These are phyloP conservation scores for Chlorella sp. DNA, from an alignment of 139 green algal species.

Conservation along the genomic window DNA sequence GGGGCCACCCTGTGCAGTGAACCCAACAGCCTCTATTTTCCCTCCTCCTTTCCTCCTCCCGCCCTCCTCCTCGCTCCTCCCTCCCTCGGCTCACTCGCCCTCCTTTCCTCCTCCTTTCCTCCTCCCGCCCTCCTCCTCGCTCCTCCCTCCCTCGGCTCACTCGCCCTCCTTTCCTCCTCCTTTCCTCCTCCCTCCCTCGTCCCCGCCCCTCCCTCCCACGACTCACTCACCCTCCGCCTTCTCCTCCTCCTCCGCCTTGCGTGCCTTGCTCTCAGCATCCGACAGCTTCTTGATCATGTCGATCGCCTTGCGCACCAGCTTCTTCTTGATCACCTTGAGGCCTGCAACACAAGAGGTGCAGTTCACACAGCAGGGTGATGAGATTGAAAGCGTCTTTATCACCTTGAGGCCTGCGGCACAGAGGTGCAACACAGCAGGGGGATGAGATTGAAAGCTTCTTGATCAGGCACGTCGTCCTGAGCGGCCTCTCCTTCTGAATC, in stretches of 20 bases:
- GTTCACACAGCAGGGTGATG: background rate
- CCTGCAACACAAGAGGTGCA: background rate
- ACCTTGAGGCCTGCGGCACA: background rate
- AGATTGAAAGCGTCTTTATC: background rate
- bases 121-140: no score
- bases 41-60: no score
- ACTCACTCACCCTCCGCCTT: conserved; percentile 40
- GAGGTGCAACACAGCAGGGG: background rate
- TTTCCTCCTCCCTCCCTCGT: no score
- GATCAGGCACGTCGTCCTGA: no score
- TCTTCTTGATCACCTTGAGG: conserved; percentile 99
- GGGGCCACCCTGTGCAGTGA: no score
- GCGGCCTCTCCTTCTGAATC: no score
- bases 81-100: conserved; percentile 19
- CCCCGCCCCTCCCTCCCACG: no score
- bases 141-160: background rate
- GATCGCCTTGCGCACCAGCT: conserved; percentile 92
- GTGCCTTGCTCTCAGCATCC: conserved; percentile 64
- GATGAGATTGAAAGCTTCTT: no score
- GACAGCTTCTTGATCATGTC: conserved; percentile 95
- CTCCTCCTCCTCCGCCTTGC: conserved; percentile 34
- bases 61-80: no score
- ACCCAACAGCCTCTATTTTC: no score
- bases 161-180: no score
- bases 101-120: conserved; percentile 31